These are phyloP conservation scores for Arabis hirsuta DNA, from an alignment of 345 rosid genomes.

Conservation along the genomic window DNA sequence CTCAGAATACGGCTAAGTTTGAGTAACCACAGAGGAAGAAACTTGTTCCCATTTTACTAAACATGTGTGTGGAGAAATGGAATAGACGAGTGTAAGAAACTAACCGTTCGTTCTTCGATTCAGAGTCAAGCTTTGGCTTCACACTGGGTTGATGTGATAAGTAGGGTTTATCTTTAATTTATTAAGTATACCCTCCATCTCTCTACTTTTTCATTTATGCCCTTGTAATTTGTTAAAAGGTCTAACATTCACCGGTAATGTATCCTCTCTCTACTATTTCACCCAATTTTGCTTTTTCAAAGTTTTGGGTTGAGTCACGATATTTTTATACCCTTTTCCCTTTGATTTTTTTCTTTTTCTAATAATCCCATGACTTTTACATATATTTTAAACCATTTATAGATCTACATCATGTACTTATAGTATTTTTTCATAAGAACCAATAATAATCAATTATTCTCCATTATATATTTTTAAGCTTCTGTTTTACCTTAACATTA, in stretches of 20 bases:
- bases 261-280: neutral
- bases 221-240: neutral
- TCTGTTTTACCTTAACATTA: too few species aligned
- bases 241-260: neutral
- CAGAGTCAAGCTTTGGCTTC: slow-evolving; percentile 12
- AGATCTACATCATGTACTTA: too few species aligned
- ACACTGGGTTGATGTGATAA: slow-evolving; percentile 34
- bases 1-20: neutral
- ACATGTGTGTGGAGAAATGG: slow-evolving; percentile 26
- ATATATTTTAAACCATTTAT: too few species aligned
- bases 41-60: neutral
- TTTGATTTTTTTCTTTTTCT: too few species aligned
- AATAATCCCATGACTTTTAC: too few species aligned
- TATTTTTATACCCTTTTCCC: neutral
- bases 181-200: neutral
- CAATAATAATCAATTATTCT: too few species aligned
- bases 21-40: neutral
- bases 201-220: neutral
- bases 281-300: neutral
- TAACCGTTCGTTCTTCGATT: slow-evolving; percentile 32
- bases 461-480: too few species aligned
- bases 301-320: neutral
- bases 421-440: too few species aligned
- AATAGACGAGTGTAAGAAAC: slow-evolving; percentile 16
- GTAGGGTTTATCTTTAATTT: slow-evolving; percentile 43